Evolutionary conservation across 306 rosid genomes (phyloP).

Genomic region (Acmispon strigosus): DNA sequence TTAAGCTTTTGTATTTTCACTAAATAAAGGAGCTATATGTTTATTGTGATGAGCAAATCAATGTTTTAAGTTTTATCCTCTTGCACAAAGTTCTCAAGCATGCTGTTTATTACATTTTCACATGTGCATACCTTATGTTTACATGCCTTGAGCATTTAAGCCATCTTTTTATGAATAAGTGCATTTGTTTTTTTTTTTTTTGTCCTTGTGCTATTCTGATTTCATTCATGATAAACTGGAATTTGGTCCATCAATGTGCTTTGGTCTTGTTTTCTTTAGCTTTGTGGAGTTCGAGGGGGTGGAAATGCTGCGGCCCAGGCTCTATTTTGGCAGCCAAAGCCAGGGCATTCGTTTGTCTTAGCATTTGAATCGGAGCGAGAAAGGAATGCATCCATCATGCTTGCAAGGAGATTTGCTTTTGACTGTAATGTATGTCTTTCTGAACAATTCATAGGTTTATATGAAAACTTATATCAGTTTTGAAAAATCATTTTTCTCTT

Average conservation of each 20-base stretch:
- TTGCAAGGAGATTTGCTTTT: slow-evolving; percentile 94
- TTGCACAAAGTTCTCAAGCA: too few species aligned
- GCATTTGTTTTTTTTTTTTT: neutral
- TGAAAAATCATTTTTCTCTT: neutral
- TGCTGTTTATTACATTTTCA: too few species aligned
- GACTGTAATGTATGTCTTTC: slow-evolving; percentile 80
- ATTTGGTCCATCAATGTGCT: neutral
- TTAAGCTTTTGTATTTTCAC: neutral
- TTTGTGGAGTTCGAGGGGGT: slow-evolving; percentile 95
- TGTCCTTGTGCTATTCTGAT: neutral
- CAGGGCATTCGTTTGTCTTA: slow-evolving; percentile 66
- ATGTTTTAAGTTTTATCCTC: neutral
- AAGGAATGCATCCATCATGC: slow-evolving; percentile 92
- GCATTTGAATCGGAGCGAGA: slow-evolving; percentile 96
- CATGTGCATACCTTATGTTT: too few species aligned
- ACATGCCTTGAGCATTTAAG: neutral
- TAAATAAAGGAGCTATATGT: neutral
- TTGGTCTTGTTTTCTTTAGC: slow-evolving; percentile 37
- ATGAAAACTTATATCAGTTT: neutral
- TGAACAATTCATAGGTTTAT: neutral
- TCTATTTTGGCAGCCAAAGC: slow-evolving; percentile 88
- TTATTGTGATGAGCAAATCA: neutral
- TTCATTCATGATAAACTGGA: neutral
- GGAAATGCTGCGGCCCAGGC: slow-evolving; percentile 95
- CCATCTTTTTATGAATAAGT: neutral